Base-by-base conservation (phyloP, 441 rosid species). In the Biscutella laevigata region DNA sequence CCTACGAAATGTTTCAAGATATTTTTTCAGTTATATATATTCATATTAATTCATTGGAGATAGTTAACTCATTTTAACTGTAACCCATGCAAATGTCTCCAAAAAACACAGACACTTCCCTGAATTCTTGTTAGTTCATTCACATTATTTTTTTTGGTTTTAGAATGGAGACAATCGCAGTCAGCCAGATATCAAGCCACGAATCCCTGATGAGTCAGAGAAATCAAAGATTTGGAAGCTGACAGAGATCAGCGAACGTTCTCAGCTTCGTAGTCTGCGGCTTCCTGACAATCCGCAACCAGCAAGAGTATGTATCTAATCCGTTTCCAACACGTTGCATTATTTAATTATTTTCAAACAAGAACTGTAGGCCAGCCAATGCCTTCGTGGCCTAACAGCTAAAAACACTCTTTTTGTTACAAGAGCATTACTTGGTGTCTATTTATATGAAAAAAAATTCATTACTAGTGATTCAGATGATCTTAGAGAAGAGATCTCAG, bases 151-250 rank as follows among this genome's bases (percentile, higher is more conserved):
- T 5, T 39, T 25, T 24, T 51, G 62, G 46, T 65, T 69, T 57
- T 66, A 77, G 85, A 79, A 73, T 67, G 73, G 65, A 47, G 83
- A 77, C 30, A 65, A 44, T 46, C 67, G 76, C 34, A 65, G 32
- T 64, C 52, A 69, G 66, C 66, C 77, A 3, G 85, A 82, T 56
- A 77, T 71, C 52, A 77, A 74, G 65, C 80, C 83, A 51, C 70
- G 78, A 65, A 61, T 77, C 28, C 60, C 71, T 44, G 85, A 77
- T 25, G 83, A 82, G 54, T 44, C 65, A 11, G 89, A 82, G 19
- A 82, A 82, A 75, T 66, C 85, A 49, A 77, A 67, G 73, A 59
- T 69, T 36, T 82, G 83, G 86, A 82, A 75, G 61, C 70, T 73
- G 49, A 73, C 72, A 11, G 85, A 79, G 62, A 71, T 82, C 34